phyloP scores from a whole-genome alignment of 441 rosid genomes.

The Populus hybrid region DNA sequence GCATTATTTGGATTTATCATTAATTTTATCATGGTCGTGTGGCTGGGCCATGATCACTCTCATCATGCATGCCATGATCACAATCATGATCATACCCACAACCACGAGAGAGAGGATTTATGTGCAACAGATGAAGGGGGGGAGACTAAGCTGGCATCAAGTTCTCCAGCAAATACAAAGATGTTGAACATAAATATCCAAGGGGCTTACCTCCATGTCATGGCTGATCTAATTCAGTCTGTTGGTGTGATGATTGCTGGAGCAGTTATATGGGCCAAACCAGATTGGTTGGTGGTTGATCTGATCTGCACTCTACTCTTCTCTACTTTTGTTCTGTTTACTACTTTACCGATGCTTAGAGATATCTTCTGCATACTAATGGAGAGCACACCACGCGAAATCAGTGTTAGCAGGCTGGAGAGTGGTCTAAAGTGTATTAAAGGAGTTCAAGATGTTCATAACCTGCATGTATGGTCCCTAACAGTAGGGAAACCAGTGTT shows the following conservation, averaged over 20 bases:
- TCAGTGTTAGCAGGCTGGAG: conserved; percentile 41
- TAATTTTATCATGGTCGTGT: conserved; percentile 57
- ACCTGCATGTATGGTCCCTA: conserved; percentile 77
- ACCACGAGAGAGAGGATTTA: conserved; percentile 23
- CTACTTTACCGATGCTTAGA: conserved; percentile 63
- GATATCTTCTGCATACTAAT: conserved; percentile 50
- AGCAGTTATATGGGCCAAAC: conserved; percentile 60
- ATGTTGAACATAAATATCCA: conserved; percentile 61
- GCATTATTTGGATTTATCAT: conserved; percentile 60
- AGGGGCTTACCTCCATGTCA: conserved; percentile 73
- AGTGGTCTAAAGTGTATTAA: conserved; percentile 40
- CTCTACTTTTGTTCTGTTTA: conserved; percentile 46
- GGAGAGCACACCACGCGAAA: conserved; percentile 53
- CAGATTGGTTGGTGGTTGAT: conserved; percentile 60
- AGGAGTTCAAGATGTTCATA: conserved; percentile 62
- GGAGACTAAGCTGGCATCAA: conserved; percentile 29
- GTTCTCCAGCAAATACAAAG: conserved; percentile 25
- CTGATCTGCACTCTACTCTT: conserved; percentile 61
- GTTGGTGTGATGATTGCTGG: conserved; percentile 75
- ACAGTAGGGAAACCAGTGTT: conserved; percentile 56
- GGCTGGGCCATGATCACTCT: conserved; percentile 40
- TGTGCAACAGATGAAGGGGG: conserved; percentile 26
- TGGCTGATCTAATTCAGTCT: conserved; percentile 76
- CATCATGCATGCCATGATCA: conserved; percentile 18
- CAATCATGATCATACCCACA: conserved; percentile 20